These are phyloP conservation scores for Aquanectria penicillioides DNA, from an alignment of 2,329 filamentous ascomycete genomes.

Conservation along the genomic window DNA sequence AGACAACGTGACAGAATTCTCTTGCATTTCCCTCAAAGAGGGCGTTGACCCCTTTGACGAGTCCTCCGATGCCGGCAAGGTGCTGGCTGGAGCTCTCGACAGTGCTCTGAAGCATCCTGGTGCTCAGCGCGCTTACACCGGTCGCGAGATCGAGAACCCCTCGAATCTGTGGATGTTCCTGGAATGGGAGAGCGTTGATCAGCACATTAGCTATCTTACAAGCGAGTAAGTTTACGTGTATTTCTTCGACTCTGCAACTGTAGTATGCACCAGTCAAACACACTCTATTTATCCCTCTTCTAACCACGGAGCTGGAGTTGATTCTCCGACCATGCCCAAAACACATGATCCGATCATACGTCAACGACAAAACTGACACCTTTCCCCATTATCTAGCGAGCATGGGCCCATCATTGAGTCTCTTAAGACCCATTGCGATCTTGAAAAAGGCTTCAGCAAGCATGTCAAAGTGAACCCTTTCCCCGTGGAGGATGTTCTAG, in stretches of 20 bases:
- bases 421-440: conserved; percentile 27
- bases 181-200: conserved; percentile 37
- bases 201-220: conserved; percentile 32
- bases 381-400: background rate
- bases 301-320: background rate
- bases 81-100: conserved; percentile 26
- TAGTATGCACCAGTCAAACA: too few relatives aligned
- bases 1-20: conserved; percentile 35
- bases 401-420: conserved; percentile 30
- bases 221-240: conserved; percentile 34
- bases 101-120: conserved; percentile 36
- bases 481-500: conserved; percentile 35
- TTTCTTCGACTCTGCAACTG: too few relatives aligned
- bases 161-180: conserved; percentile 37
- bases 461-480: conserved; percentile 35
- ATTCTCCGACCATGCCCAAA: background rate
- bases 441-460: conserved; percentile 32
- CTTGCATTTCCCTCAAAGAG: conserved; percentile 31
- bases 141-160: conserved; percentile 38
- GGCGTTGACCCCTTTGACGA: conserved; percentile 28
- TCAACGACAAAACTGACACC: too few relatives aligned
- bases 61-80: conserved; percentile 27
- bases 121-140: conserved; percentile 34
- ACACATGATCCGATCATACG: background rate
- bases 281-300: too few relatives aligned